Evolutionary conservation across 352 stramenopile species (phyloP).

Genomic region (Lagenidium sp.): DNA sequence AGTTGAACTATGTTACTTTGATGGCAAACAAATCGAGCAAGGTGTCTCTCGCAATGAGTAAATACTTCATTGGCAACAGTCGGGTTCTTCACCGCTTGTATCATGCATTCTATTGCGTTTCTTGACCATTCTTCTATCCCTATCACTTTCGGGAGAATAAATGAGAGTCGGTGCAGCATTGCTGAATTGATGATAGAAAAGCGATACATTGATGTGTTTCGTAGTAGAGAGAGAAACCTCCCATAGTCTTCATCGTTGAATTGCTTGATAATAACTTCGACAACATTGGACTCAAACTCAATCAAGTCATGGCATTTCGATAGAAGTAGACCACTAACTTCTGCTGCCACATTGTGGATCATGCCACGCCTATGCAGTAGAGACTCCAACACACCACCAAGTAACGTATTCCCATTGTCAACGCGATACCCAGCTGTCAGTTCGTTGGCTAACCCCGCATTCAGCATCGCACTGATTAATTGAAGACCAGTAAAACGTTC

Average conservation of each 20-base stretch:
- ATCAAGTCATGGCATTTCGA: constrained; percentile 1
- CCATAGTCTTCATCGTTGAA: constrained; percentile 62
- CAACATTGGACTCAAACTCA: constrained; percentile 26
- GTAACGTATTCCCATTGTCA: constrained; percentile 15
- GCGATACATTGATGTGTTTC: constrained; percentile 54
- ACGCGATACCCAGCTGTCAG: constrained; percentile 12
- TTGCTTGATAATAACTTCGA: constrained; percentile 29
- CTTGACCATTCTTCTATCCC: constrained; percentile 49
- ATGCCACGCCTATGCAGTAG: constrained; percentile 33
- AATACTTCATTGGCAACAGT: constrained; percentile 30
- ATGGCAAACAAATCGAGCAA: constrained; percentile 45
- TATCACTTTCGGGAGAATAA: constrained; percentile 50
- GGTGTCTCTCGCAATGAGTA: constrained; percentile 29
- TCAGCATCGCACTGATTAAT: constrained; percentile 51
- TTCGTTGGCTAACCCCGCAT: constrained; percentile 15
- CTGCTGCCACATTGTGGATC: constrained; percentile 52
- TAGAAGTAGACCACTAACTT: constrained; percentile 50
- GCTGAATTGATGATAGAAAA: constrained; percentile 39
- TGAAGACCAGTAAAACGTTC: constrained; percentile 49
- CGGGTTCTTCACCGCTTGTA: constrained; percentile 30
- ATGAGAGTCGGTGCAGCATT: constrained; percentile 68
- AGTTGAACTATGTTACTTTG: constrained; percentile 39
- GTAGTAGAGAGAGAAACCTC: constrained; percentile 48
- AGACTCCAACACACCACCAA: constrained; percentile 37
- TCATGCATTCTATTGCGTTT: constrained; percentile 31